These are phyloP conservation scores for Neoarthrinium moseri DNA, from an alignment of 2,329 filamentous ascomycete species.

Conservation along the genomic window DNA sequence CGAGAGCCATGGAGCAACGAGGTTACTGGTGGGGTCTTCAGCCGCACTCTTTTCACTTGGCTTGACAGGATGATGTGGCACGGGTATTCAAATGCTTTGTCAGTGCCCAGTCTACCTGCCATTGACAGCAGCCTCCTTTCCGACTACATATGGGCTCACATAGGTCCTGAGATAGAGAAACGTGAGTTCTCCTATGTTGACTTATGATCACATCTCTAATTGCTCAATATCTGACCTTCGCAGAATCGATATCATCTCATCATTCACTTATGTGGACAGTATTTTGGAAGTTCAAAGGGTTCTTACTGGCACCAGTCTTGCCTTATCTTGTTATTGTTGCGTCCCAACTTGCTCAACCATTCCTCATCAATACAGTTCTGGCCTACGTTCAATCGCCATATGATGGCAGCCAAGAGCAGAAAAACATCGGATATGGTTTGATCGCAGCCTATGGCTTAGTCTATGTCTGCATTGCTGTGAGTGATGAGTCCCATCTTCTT, in stretches of 20 bases:
- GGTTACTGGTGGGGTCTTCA: constrained; percentile 23
- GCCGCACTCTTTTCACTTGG: constrained; percentile 22
- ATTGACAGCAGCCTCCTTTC: constrained; percentile 13
- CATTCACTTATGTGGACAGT: constrained; percentile 1
- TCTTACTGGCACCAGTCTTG: constrained; percentile 16
- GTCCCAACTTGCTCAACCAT: constrained; percentile 31
- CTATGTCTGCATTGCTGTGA: constrained; percentile 27
- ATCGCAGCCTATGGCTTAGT: constrained; percentile 31
- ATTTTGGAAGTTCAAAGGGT: constrained; percentile 8
- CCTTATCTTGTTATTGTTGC: constrained; percentile 23
- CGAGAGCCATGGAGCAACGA: constrained; percentile 16
- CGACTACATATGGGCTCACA: neutral
- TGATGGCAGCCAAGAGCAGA: constrained; percentile 6
- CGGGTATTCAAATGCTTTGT: constrained; percentile 14
- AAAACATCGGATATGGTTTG: constrained; percentile 28
- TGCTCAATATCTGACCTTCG: constrained; percentile 4
- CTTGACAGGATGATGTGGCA: constrained; percentile 16
- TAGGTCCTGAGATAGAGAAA: constrained; percentile 3
- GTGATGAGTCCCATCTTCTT: neutral
- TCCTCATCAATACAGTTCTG: constrained; percentile 22
- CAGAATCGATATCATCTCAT: no score
- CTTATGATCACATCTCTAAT: neutral
- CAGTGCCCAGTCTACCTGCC: constrained; percentile 10
- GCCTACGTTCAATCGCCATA: constrained; percentile 9
- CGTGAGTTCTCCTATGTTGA: neutral